phyloP scores from a whole-genome alignment of 2,329 filamentous ascomycete species.

The Claviceps arundinis region DNA sequence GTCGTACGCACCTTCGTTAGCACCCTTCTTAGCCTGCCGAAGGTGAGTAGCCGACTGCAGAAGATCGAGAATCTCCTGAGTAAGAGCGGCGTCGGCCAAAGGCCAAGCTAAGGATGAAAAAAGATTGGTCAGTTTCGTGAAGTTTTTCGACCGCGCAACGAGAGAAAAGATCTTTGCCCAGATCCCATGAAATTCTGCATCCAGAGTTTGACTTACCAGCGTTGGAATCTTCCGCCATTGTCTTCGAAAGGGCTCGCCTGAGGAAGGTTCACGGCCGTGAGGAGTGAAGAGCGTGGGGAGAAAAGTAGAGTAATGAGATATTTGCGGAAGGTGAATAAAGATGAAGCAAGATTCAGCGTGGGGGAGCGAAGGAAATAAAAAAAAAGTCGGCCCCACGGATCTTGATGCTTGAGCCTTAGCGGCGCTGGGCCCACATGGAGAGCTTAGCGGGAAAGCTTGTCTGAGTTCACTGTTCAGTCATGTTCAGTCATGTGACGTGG shows the following conservation, averaged over 20 bases:
- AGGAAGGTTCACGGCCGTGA: constrained; percentile 44
- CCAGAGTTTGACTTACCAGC: constrained; percentile 9
- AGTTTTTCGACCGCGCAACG: background rate
- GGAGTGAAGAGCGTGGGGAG: constrained; percentile 1
- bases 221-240: constrained; percentile 15
- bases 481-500: background rate
- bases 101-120: constrained; percentile 43
- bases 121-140: background rate
- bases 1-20: constrained; percentile 50
- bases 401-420: background rate
- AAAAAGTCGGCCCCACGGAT: constrained; percentile 3
- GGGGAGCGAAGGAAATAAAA: background rate
- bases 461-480: background rate
- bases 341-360: background rate
- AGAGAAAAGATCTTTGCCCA: background rate
- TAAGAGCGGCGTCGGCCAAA: constrained; percentile 57
- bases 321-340: constrained; percentile 1
- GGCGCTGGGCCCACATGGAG: background rate
- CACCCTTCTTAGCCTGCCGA: constrained; percentile 77
- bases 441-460: background rate
- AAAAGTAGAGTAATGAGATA: background rate
- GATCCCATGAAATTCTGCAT: no score
- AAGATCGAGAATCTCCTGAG: constrained; percentile 72
- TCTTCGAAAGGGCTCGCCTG: constrained; percentile 16
- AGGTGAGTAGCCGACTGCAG: constrained; percentile 56